These are phyloP conservation scores for Beauveria sp. DNA, from an alignment of 2,329 filamentous ascomycete species.

Conservation along the genomic window DNA sequence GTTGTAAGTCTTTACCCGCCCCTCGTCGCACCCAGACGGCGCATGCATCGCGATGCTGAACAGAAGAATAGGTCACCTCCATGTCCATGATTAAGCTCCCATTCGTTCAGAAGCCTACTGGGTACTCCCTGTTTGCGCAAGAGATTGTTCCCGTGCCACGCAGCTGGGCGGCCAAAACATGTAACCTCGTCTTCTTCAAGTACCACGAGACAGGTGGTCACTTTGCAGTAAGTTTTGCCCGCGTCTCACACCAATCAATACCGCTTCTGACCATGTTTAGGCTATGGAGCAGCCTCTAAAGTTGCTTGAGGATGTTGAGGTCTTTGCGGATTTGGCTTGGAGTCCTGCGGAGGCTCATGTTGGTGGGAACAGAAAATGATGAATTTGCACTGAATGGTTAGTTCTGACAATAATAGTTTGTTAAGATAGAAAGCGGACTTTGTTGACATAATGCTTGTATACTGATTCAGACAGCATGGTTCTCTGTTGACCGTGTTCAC, in stretches of 20 bases:
- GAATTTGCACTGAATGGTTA: no score
- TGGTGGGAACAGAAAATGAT: no score
- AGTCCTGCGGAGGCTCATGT: background rate
- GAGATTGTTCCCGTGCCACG: constrained; percentile 33
- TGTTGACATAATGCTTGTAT: no score
- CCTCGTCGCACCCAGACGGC: background rate
- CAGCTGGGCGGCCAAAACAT: constrained; percentile 24
- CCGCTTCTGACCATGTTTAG: constrained; percentile 11
- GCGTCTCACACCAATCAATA: background rate
- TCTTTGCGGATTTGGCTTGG: constrained; percentile 23
- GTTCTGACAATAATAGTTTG: no score
- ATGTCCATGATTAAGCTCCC: constrained; percentile 11
- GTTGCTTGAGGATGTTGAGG: constrained; percentile 36
- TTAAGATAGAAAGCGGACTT: no score
- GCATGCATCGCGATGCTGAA: background rate
- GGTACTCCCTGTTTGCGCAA: constrained; percentile 35
- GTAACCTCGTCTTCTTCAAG: constrained; percentile 29
- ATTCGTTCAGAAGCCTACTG: constrained; percentile 33
- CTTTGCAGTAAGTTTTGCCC: constrained; percentile 11
- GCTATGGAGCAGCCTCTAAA: constrained; percentile 32
- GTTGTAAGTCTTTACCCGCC: constrained; percentile 1
- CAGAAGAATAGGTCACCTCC: background rate
- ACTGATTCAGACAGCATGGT: no score
- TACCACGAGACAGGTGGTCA: constrained; percentile 14
- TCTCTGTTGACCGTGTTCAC: no score